Evolutionary conservation across 1,139 yeast genomes (phyloP), one percentile per base, ranked within the genome.

Genomic region (Blastobotrys raffinosifermentans): DNA sequence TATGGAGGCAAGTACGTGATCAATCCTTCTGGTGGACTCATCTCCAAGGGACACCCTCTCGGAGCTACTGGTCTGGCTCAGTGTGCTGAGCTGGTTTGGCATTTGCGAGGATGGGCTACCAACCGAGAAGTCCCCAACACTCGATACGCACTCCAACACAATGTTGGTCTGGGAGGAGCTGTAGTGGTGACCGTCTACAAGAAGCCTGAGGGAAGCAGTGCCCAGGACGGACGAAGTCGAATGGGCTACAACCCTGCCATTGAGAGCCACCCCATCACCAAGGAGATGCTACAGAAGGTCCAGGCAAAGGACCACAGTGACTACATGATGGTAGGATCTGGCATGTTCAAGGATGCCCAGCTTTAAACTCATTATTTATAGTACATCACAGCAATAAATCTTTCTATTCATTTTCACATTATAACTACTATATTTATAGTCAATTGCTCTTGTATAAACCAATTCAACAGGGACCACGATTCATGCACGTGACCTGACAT

Each of bases 41-140:
- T 54, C 31, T 44, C 51, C 34, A 55, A 55, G 44, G 60, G 60
- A 27, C 60, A 55, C 29, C 58, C 59, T 7, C 47, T 55, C n/a
- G 60, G 58, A 6, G 60, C 59, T 5, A 55, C 60, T n/a, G 59
- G 59, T 6, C 41, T 55, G 9, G 58, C 58, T 6, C 59, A 55
- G 39, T 52, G 55, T 37, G 49, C 55, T 3, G 60, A 55, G 35
- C 46, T 55, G 7, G 51, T 48, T 14, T 55, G 59, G 58, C 60
- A 55, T 32, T 35, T 55, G 25, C 48, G 60, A 26, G 59, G 59
- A 8, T 54, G 59, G 56, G 55, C 58, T 9, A 48, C 49, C 15
- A 55, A 55, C 40, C 49, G 60, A 8, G 37, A 47, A 2, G 57
- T 55, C 16, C 50, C 50, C 14, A 39, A 47, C 23, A 48, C 53